Conservation (phyloP, 768 basidiomycete genomes). For the Dentipellis fragilis region DNA sequence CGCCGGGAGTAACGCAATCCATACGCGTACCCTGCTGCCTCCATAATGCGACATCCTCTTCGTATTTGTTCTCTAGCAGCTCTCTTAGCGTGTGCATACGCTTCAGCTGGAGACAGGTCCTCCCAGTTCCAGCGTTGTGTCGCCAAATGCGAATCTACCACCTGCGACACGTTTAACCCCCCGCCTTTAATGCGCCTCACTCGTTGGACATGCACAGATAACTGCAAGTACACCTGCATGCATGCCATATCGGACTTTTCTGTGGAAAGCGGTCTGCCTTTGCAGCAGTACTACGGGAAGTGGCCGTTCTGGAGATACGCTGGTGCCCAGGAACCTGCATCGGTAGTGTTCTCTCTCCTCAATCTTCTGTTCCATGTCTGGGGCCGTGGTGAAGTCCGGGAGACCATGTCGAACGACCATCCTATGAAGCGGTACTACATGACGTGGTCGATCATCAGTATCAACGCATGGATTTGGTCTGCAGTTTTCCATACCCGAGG, state of each 20-base stretch:
- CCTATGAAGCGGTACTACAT: constrained; percentile 65
- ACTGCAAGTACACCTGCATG: constrained; percentile 89
- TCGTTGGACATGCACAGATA: constrained; percentile 78
- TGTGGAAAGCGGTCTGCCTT: constrained; percentile 25
- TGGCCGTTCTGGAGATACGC: constrained; percentile 89
- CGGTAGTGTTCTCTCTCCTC: constrained; percentile 79
- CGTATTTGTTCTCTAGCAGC: neutral
- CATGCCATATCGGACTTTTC: constrained; percentile 61
- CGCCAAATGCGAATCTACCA: neutral
- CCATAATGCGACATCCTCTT: neutral
- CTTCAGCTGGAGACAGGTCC: constrained; percentile 25
- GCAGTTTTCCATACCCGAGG: constrained; percentile 89
- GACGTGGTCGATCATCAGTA: constrained; percentile 54
- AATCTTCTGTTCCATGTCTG: constrained; percentile 70
- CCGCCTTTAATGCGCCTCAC: constrained; percentile 44
- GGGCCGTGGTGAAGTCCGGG: constrained; percentile 43
- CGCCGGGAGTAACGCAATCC: no score
- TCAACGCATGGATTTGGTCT: constrained; percentile 93
- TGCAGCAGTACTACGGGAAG: constrained; percentile 88
- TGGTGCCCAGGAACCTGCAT: constrained; percentile 94
- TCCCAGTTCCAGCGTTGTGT: constrained; percentile 27
- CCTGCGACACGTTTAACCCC: constrained; percentile 24
- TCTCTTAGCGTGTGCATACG: constrained; percentile 14
- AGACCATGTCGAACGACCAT: constrained; percentile 40
- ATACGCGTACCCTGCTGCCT: neutral